Conservation (phyloP, 768 basidiomycete genomes). For the Phaeotremella skinneri region DNA sequence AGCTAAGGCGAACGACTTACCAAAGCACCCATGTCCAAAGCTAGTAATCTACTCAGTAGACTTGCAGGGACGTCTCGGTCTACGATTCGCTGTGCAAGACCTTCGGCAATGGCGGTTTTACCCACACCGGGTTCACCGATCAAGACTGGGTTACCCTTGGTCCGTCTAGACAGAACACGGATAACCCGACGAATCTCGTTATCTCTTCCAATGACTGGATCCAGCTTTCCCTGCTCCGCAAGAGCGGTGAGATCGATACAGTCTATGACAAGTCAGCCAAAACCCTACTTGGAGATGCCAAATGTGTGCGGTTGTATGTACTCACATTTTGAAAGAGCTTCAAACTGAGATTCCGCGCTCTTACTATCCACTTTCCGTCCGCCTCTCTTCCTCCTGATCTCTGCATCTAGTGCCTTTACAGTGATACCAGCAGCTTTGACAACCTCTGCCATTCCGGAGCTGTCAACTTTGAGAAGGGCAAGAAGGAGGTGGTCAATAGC, state of each 20-base stretch:
- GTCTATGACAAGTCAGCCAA: constrained; percentile 18
- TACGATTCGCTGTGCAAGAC: constrained; percentile 90
- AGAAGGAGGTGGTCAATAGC: constrained; percentile 89
- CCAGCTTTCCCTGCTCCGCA: constrained; percentile 54
- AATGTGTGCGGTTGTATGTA: constrained; percentile 2
- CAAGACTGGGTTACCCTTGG: constrained; percentile 95
- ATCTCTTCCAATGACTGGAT: constrained; percentile 59
- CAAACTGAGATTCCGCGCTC: constrained; percentile 86
- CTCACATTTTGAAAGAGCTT: constrained; percentile 73
- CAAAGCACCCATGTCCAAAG: constrained; percentile 91
- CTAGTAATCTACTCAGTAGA: constrained; percentile 52
- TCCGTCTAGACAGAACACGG: constrained; percentile 74
- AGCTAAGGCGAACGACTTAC: too few relatives aligned
- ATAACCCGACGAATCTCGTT: constrained; percentile 83
- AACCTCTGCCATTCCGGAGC: constrained; percentile 58
- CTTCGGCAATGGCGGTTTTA: constrained; percentile 93
- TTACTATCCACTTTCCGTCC: constrained; percentile 80
- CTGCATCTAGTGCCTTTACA: constrained; percentile 44
- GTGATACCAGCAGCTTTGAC: constrained; percentile 73
- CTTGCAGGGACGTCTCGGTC: constrained; percentile 67
- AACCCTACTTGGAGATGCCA: not conserved
- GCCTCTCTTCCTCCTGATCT: constrained; percentile 59
- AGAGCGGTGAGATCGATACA: constrained; percentile 52
- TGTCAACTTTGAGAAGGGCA: constrained; percentile 70
- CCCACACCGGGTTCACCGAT: constrained; percentile 88